These are phyloP conservation scores for Candida corydali DNA, from an alignment of 805 yeast genomes.

Conservation along the genomic window DNA sequence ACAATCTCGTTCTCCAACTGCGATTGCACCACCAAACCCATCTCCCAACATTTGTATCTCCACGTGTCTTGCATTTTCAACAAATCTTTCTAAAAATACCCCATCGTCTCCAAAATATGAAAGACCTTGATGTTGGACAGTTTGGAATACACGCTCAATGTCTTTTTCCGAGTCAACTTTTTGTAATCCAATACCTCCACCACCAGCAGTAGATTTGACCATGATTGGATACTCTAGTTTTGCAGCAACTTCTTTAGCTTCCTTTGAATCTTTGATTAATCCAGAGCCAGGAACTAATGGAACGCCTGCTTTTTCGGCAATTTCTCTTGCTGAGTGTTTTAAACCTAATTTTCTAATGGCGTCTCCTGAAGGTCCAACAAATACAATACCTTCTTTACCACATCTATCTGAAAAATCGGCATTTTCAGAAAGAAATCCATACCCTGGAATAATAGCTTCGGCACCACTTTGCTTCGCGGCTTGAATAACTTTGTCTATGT, in stretches of 20 bases:
- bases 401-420: conserved; percentile 94
- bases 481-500: conserved; percentile 75
- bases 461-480: conserved; percentile 85
- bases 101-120: conserved; percentile 94
- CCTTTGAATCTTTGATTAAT: conserved; percentile 63
- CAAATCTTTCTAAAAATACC: conserved; percentile 90
- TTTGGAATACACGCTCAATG: conserved; percentile 77
- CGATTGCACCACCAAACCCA: conserved; percentile 88
- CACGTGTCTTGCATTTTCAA: conserved; percentile 92
- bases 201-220: conserved; percentile 98
- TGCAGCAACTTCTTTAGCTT: conserved; percentile 73
- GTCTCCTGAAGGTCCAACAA: conserved; percentile 96
- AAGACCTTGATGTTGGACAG: conserved; percentile 91
- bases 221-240: conserved; percentile 81
- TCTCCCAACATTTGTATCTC: conserved; percentile 97
- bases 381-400: conserved; percentile 74
- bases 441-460: conserved; percentile 97
- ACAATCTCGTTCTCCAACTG: conserved; percentile 96
- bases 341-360: conserved; percentile 88
- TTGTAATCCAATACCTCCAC: conserved; percentile 98
- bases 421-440: conserved; percentile 93
- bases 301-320: conserved; percentile 87
- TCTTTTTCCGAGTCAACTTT: conserved; percentile 83
- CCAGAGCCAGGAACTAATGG: conserved; percentile 98
- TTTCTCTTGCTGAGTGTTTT: conserved; percentile 94